Percentiles rank a stretch among this genome's conserved stretches.
Conservation (phyloP, 2,329 filamentous ascomycete species). For the Alternaria triticimaculans region DNA sequence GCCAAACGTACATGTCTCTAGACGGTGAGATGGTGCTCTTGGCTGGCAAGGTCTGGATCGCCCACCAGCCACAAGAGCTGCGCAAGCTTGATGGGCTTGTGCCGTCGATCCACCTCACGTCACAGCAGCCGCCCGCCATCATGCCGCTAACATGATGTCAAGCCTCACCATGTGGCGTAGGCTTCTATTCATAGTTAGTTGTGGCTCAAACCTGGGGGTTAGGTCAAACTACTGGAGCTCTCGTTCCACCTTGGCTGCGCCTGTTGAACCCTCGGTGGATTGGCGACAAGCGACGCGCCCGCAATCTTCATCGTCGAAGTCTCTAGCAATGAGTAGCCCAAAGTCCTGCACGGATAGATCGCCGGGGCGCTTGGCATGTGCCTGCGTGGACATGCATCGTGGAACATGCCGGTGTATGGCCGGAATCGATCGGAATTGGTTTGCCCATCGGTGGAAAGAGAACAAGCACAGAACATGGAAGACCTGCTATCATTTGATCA, state of each 20-base stretch:
- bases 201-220: conserved; percentile 9
- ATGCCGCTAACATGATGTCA: conserved; percentile 7
- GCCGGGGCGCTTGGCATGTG: conserved; percentile 1
- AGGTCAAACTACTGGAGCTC: not conserved
- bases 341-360: not conserved
- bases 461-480: not conserved
- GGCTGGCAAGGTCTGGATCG: conserved; percentile 3
- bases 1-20: not conserved
- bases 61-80: conserved; percentile 7
- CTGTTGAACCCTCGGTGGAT: not conserved
- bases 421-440: conserved; percentile 1
- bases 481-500: not conserved
- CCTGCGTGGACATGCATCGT: not conserved
- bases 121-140: not conserved
- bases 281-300: not conserved
- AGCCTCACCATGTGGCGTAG: conserved; percentile 7
- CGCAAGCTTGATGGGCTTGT: conserved; percentile 16
- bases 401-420: not conserved
- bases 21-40: not conserved
- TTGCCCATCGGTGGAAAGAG: not conserved
- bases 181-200: not conserved
- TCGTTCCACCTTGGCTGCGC: not conserved
- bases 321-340: not conserved
- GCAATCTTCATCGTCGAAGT: not conserved
- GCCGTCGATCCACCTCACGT: not conserved